These are phyloP conservation scores for Chionographis japonica DNA, from an alignment of 106 monocot species.

Conservation along the genomic window DNA sequence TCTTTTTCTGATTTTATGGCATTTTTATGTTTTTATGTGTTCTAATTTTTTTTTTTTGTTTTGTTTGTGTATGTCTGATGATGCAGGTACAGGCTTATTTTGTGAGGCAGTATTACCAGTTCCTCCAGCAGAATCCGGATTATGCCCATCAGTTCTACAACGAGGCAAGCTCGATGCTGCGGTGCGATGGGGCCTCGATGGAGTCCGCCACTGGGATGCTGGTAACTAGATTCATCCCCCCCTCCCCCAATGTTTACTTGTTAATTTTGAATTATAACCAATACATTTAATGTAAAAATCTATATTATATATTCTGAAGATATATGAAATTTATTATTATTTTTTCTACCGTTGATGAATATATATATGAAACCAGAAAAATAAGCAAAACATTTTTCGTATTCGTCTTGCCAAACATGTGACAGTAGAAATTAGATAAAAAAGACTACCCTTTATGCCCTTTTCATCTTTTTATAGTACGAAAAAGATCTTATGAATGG, in stretches of 20 bases:
- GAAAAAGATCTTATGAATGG: too few species aligned
- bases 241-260: too few species aligned
- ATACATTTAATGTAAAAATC: too few species aligned
- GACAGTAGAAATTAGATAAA: too few species aligned
- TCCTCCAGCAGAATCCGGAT: constrained; percentile 15
- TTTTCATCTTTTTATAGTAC: too few species aligned
- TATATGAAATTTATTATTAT: not conserved
- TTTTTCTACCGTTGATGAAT: not conserved
- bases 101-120: constrained; percentile 24
- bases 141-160: constrained; percentile 16
- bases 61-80: not conserved
- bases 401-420: too few species aligned
- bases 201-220: constrained; percentile 14
- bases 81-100: constrained; percentile 16
- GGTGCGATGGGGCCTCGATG: constrained; percentile 7
- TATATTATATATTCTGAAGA: too few species aligned
- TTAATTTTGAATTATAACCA: too few species aligned
- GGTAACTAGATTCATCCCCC: not conserved
- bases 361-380: too few species aligned
- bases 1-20: not conserved
- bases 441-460: too few species aligned
- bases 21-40: not conserved
- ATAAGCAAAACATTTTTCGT: too few species aligned
- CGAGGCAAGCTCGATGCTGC: constrained; percentile 20
- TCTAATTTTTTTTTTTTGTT: not conserved